Evolutionary conservation across 1,139 yeast genomes (phyloP).

Genomic region (Pneumocystis canis): DNA sequence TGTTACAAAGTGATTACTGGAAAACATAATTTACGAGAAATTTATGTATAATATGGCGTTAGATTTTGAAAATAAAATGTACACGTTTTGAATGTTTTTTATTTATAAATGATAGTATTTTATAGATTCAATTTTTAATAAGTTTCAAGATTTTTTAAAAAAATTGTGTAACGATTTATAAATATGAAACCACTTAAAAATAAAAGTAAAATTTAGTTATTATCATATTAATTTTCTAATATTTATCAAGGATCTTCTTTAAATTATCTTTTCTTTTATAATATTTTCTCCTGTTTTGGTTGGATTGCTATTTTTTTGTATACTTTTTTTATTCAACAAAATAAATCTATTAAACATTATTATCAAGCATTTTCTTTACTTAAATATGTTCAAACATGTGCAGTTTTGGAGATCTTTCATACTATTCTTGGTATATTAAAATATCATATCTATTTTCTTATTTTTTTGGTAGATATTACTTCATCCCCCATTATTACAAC

Average conservation of each 20-base stretch:
- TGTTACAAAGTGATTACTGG: slow-evolving; percentile 3
- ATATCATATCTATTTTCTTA: neutral
- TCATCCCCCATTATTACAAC: slow-evolving; percentile 77
- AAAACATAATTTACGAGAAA: slow-evolving; percentile 2
- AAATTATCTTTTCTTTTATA: slow-evolving; percentile 35
- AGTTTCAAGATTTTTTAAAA: neutral
- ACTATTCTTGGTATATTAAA: slow-evolving; percentile 40
- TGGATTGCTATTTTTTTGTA: slow-evolving; percentile 48
- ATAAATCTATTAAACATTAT: slow-evolving; percentile 34
- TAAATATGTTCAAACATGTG: slow-evolving; percentile 64
- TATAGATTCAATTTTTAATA: neutral
- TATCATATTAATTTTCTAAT: neutral
- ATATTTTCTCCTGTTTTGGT: slow-evolving; percentile 46
- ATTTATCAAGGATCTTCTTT: neutral
- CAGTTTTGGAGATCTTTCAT: slow-evolving; percentile 68
- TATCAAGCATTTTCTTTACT: slow-evolving; percentile 49
- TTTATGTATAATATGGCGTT: neutral
- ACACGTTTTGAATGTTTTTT: neutral
- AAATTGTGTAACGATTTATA: neutral
- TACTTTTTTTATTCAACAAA: slow-evolving; percentile 23
- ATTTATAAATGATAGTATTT: neutral
- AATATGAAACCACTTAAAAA: neutral
- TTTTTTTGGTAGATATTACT: slow-evolving; percentile 33
- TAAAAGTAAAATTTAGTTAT: neutral
- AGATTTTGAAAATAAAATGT: neutral